phyloP scores from a whole-genome alignment of 2,329 filamentous ascomycete genomes.

The Alternaria sp. region DNA sequence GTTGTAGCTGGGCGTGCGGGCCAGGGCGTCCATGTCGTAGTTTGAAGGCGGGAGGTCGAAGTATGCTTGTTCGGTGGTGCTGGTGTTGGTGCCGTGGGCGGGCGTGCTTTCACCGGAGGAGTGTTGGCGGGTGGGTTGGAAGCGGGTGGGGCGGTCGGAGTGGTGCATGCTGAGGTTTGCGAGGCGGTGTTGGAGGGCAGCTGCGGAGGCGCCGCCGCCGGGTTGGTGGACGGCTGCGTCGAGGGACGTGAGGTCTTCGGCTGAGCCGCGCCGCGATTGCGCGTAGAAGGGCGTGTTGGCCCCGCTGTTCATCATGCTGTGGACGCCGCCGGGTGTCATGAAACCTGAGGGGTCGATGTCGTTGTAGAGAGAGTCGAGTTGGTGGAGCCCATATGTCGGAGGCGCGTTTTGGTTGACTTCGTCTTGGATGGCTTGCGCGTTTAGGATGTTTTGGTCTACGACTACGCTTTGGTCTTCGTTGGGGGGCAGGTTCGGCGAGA shows the following conservation, averaged over 20 bases:
- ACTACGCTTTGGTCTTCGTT: slow-evolving; percentile 82
- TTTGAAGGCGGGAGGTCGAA: slow-evolving; percentile 28
- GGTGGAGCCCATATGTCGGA: slow-evolving; percentile 90
- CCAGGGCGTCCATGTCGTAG: slow-evolving; percentile 55
- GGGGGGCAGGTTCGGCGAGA: slow-evolving; percentile 89
- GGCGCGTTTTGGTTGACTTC: slow-evolving; percentile 73
- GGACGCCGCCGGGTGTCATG: slow-evolving; percentile 70
- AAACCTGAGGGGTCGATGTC: slow-evolving; percentile 83
- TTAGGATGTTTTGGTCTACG: slow-evolving; percentile 48
- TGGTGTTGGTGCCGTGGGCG: slow-evolving; percentile 23
- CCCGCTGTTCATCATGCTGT: slow-evolving; percentile 62
- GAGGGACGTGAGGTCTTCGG: slow-evolving; percentile 78
- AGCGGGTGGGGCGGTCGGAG: slow-evolving; percentile 42
- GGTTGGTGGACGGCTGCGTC: slow-evolving; percentile 40
- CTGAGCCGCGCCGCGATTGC: slow-evolving; percentile 73
- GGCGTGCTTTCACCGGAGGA: slow-evolving; percentile 47
- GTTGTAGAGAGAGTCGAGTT: slow-evolving; percentile 88
- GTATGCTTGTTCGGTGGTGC: slow-evolving; percentile 24
- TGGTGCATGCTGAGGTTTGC: slow-evolving; percentile 55
- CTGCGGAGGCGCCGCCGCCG: slow-evolving; percentile 58
- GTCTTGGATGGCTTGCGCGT: slow-evolving; percentile 56
- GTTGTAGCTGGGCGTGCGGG: slow-evolving; percentile 59
- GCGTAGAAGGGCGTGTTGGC: slow-evolving; percentile 80
- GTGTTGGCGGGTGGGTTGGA: slow-evolving; percentile 34
- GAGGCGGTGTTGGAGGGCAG: slow-evolving; percentile 73